Percentiles rank a stretch among this genome's conserved stretches.
Conservation (phyloP, 441 rosid species). For the Adansonia gregorii region DNA sequence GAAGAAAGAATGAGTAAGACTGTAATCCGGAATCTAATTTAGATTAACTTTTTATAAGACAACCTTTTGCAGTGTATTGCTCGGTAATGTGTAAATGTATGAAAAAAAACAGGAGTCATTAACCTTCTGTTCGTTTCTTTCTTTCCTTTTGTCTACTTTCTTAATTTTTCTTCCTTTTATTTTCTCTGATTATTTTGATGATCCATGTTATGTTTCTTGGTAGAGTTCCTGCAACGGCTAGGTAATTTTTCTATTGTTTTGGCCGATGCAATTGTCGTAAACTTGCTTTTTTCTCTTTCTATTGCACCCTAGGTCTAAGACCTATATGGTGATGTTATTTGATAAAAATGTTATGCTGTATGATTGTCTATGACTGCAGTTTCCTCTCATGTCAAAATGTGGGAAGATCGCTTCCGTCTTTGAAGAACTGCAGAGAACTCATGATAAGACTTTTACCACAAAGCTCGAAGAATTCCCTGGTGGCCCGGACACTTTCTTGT, state of each 20-base stretch:
- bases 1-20: background rate
- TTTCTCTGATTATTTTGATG: background rate
- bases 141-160: background rate
- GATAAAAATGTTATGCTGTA: background rate
- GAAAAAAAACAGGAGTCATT: background rate
- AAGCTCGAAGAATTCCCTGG: slow-evolving; percentile 83
- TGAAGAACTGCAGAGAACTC: slow-evolving; percentile 43
- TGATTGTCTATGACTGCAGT: slow-evolving; percentile 53
- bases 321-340: background rate
- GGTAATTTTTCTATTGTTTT: background rate
- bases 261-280: background rate
- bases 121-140: background rate
- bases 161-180: background rate
- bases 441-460: slow-evolving; percentile 42
- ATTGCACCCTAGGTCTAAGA: slow-evolving; percentile 14
- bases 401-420: slow-evolving; percentile 71
- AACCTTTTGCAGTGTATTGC: background rate
- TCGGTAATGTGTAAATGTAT: background rate
- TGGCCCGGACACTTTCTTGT: slow-evolving; percentile 67
- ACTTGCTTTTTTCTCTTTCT: background rate
- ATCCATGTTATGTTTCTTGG: background rate
- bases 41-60: background rate
- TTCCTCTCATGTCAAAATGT: slow-evolving; percentile 84
- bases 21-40: background rate
- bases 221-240: background rate